Percentiles rank a stretch among this genome's conserved stretches.
phyloP scores from a whole-genome alignment of 1,284 basidiomycete genomes.

The Trichosporon sp. region DNA sequence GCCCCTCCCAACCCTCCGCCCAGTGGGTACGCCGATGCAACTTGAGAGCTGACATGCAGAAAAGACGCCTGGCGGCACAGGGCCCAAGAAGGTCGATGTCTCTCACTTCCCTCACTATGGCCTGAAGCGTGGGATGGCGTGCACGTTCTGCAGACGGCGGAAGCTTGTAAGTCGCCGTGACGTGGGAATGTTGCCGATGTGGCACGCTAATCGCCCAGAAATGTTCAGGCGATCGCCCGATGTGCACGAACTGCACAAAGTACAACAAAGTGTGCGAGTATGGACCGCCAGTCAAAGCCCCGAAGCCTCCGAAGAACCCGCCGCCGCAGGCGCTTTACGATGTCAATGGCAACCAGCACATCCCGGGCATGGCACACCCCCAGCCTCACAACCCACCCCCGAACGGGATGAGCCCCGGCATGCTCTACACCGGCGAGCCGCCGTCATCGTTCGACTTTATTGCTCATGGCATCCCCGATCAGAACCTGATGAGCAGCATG shows the following conservation, averaged over 20 bases:
- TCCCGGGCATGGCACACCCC: background rate
- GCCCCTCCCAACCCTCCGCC: background rate
- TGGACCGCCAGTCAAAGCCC: slow-evolving; percentile 18
- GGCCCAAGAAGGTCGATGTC: slow-evolving; percentile 17
- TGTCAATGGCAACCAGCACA: background rate
- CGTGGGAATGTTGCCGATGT: background rate
- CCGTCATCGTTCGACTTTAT: slow-evolving; percentile 1
- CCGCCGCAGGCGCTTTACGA: background rate
- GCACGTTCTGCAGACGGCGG: slow-evolving; percentile 40
- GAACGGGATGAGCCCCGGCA: background rate
- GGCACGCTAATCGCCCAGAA: slow-evolving; percentile 25
- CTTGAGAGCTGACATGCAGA: background rate
- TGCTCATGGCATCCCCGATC: background rate
- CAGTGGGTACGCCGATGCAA: background rate
- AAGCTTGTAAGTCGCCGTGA: slow-evolving; percentile 31
- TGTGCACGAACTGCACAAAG: slow-evolving; percentile 38
- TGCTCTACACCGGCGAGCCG: background rate
- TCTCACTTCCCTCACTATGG: slow-evolving; percentile 24
- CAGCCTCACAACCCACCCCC: background rate
- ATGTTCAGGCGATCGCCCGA: slow-evolving; percentile 37
- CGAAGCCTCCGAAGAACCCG: slow-evolving; percentile 8
- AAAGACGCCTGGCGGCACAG: background rate
- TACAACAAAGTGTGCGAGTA: slow-evolving; percentile 42
- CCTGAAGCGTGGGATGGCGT: slow-evolving; percentile 29
- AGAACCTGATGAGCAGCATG: background rate